Percentiles rank a stretch among this genome's conserved stretches.
phyloP scores from a whole-genome alignment of 306 rosid species.

The Vigna unguiculata region DNA sequence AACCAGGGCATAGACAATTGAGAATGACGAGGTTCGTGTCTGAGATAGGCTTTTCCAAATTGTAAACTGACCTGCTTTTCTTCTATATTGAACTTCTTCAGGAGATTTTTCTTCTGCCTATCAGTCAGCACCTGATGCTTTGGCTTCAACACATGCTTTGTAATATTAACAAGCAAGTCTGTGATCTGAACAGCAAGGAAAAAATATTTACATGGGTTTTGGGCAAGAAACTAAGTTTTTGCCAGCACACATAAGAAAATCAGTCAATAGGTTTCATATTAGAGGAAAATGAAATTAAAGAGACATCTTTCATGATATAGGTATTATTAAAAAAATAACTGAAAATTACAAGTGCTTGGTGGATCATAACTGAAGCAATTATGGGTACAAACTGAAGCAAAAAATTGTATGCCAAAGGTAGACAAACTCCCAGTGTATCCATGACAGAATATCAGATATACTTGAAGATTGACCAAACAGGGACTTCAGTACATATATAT shows the following conservation, averaged over 20 bases:
- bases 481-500: not conserved
- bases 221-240: slow-evolving; percentile 31
- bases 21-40: slow-evolving; percentile 1
- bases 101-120: slow-evolving; percentile 68
- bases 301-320: not conserved
- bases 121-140: slow-evolving; percentile 73
- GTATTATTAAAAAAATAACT: slow-evolving; percentile 14
- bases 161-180: slow-evolving; percentile 89
- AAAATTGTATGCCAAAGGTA: slow-evolving; percentile 6
- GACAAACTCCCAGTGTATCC: slow-evolving; percentile 20
- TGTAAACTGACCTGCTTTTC: slow-evolving; percentile 82
- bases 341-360: not conserved
- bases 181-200: slow-evolving; percentile 69
- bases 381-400: slow-evolving; percentile 13
- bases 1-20: slow-evolving; percentile 7
- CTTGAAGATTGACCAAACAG: not conserved
- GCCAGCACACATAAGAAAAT: slow-evolving; percentile 22
- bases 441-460: not conserved
- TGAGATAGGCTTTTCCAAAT: slow-evolving; percentile 25
- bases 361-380: slow-evolving; percentile 8
- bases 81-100: slow-evolving; percentile 75
- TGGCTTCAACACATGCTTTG: slow-evolving; percentile 93
- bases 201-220: slow-evolving; percentile 42
- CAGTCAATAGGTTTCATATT: slow-evolving; percentile 11
- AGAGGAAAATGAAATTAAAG: slow-evolving; percentile 16